Evolutionary conservation across 192 early-diverging fungal genomes (phyloP).

Genomic region (Coemansia reversa): DNA sequence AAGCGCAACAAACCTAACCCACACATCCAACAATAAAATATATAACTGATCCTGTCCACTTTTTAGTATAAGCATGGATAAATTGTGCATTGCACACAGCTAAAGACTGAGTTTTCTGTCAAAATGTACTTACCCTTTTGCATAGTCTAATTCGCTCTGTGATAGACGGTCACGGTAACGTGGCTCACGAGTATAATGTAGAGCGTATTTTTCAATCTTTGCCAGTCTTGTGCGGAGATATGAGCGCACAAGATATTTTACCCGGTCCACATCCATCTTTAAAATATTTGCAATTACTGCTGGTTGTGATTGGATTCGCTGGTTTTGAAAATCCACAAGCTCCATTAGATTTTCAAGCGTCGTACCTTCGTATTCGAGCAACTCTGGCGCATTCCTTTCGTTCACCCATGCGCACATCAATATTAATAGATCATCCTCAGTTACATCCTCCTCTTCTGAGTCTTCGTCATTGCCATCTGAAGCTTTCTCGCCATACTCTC

Average conservation of each 20-base stretch:
- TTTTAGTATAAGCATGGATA: neutral
- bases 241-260: constrained; percentile 49
- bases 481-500: neutral
- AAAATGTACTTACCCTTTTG: constrained; percentile 23
- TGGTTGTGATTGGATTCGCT: constrained; percentile 23
- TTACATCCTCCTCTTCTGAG: constrained; percentile 14
- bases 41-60: neutral
- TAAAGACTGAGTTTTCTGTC: neutral
- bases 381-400: constrained; percentile 37
- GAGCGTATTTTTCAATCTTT: constrained; percentile 38
- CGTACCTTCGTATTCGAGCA: constrained; percentile 41
- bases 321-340: constrained; percentile 39
- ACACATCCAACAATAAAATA: neutral
- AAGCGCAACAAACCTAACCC: constrained; percentile 30
- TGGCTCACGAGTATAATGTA: constrained; percentile 21
- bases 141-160: constrained; percentile 49
- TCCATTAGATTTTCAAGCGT: constrained; percentile 53
- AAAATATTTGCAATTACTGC: constrained; percentile 34
- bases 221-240: constrained; percentile 42
- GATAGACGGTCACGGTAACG: constrained; percentile 34
- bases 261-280: constrained; percentile 44
- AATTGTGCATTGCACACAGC: neutral
- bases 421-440: constrained; percentile 33
- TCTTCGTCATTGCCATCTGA: neutral
- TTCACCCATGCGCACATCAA: constrained; percentile 40